phyloP scores from a whole-genome alignment of 2,329 filamentous ascomycete genomes.

The Colletotrichum acutatum region DNA sequence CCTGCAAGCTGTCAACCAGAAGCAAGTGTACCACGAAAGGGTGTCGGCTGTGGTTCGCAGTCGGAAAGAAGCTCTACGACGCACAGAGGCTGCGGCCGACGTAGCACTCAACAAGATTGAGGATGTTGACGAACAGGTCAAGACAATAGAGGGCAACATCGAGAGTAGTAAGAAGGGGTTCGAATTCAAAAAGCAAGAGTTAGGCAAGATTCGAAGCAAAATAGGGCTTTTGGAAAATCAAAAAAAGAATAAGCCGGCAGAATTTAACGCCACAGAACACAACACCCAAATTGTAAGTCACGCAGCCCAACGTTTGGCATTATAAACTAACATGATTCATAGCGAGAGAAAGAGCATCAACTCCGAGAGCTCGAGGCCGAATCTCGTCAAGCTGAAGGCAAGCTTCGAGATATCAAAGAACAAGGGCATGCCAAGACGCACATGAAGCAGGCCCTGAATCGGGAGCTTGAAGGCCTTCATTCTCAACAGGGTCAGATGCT shows the following conservation, averaged over 20 bases:
- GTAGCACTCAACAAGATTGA: constrained; percentile 55
- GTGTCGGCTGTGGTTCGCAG: constrained; percentile 66
- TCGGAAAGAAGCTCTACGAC: constrained; percentile 64
- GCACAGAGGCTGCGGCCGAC: constrained; percentile 64
- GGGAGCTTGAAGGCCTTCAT: constrained; percentile 69
- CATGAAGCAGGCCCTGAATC: constrained; percentile 50
- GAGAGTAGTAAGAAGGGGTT: constrained; percentile 63
- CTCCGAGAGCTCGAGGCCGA: constrained; percentile 62
- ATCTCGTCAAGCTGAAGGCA: constrained; percentile 47
- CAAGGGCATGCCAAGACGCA: constrained; percentile 55
- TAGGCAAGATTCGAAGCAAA: constrained; percentile 60
- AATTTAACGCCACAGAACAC: constrained; percentile 76
- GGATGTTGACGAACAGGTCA: constrained; percentile 38
- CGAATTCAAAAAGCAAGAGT: constrained; percentile 61
- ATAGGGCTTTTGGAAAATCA: constrained; percentile 74
- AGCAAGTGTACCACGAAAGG: constrained; percentile 72
- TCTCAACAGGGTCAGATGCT: constrained; percentile 82
- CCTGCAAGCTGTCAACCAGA: constrained; percentile 74
- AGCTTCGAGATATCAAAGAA: constrained; percentile 54
- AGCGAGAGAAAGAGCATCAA: constrained; percentile 71
- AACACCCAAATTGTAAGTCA: constrained; percentile 77
- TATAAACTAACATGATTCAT: constrained; percentile 40
- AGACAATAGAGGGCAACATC: constrained; percentile 52
- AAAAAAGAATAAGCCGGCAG: constrained; percentile 68
- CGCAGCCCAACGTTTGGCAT: not conserved